Evolutionary conservation across 2,329 filamentous ascomycete genomes (phyloP).

Genomic region (Huntiella abstrusa): DNA sequence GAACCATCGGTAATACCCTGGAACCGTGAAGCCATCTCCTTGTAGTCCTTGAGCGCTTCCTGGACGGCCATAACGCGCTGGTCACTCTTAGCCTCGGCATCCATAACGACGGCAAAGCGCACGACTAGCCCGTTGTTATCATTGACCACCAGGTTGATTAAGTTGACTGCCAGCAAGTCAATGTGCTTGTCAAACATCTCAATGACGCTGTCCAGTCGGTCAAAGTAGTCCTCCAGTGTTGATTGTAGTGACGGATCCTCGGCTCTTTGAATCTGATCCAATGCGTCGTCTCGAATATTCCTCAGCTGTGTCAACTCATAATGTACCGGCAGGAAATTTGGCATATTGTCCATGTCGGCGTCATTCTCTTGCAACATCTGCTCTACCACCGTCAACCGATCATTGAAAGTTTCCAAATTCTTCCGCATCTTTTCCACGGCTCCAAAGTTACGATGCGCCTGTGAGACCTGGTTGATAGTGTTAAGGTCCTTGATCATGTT

Average conservation of each 20-base stretch:
- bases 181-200: conserved; percentile 95
- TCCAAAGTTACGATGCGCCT: conserved; percentile 91
- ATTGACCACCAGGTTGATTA: conserved; percentile 70
- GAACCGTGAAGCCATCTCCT: conserved; percentile 81
- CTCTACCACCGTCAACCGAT: conserved; percentile 57
- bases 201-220: conserved; percentile 66
- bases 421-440: conserved; percentile 84
- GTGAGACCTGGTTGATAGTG: conserved; percentile 76
- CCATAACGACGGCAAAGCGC: conserved; percentile 75
- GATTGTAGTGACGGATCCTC: conserved; percentile 55
- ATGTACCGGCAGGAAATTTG: conserved; percentile 74
- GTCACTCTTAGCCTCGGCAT: conserved; percentile 93
- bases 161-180: conserved; percentile 68
- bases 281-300: conserved; percentile 88
- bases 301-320: conserved; percentile 81
- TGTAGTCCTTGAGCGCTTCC: conserved; percentile 87
- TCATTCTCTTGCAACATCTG: conserved; percentile 68
- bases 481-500: conserved; percentile 95
- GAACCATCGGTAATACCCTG: conserved; percentile 89
- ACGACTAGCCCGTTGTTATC: conserved; percentile 85
- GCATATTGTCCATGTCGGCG: conserved; percentile 71
- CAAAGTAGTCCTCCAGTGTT: conserved; percentile 81
- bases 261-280: conserved; percentile 79
- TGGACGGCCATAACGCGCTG: conserved; percentile 78
- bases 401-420: conserved; percentile 74